Percentiles rank a stretch among this genome's conserved stretches.
Conservation (phyloP, 257 asterid species). For the Dorcoceras hygrometricum region DNA sequence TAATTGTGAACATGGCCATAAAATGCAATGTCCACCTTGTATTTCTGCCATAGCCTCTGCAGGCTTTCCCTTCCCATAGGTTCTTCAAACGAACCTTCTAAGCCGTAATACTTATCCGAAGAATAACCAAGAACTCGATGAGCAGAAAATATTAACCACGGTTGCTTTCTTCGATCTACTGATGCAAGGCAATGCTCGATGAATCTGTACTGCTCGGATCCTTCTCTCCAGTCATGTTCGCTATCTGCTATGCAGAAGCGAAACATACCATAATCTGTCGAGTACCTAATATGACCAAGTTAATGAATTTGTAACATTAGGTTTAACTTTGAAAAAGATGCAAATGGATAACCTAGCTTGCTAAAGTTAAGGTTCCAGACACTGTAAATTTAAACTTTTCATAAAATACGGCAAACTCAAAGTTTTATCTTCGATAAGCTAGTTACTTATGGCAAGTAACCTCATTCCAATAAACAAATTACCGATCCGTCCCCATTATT, state of each 20-base stretch:
- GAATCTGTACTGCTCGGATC: constrained; percentile 50
- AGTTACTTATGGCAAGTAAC: not conserved
- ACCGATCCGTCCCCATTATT: not conserved
- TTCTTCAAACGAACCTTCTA: constrained; percentile 57
- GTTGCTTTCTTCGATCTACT: constrained; percentile 49
- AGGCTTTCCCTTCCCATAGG: constrained; percentile 67
- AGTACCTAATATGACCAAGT: constrained; percentile 45
- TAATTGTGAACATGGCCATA: constrained; percentile 63
- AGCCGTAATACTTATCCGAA: constrained; percentile 42
- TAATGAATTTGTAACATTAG: not conserved
- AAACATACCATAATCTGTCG: constrained; percentile 71
- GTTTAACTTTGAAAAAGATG: not conserved
- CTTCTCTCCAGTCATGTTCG: constrained; percentile 64
- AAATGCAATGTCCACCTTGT: constrained; percentile 60
- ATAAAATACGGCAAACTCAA: not conserved
- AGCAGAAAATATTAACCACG: constrained; percentile 53
- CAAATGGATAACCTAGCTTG: not conserved
- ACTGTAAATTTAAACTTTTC: not conserved
- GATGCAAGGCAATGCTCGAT: constrained; percentile 52
- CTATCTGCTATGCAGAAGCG: constrained; percentile 63
- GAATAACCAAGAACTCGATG: constrained; percentile 62
- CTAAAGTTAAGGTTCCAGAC: not conserved
- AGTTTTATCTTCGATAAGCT: not conserved
- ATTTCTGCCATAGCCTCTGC: constrained; percentile 61
- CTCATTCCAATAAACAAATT: not conserved